These are phyloP conservation scores for Endoconidiophora polonica DNA, from an alignment of 2,329 filamentous ascomycete genomes.

Conservation along the genomic window DNA sequence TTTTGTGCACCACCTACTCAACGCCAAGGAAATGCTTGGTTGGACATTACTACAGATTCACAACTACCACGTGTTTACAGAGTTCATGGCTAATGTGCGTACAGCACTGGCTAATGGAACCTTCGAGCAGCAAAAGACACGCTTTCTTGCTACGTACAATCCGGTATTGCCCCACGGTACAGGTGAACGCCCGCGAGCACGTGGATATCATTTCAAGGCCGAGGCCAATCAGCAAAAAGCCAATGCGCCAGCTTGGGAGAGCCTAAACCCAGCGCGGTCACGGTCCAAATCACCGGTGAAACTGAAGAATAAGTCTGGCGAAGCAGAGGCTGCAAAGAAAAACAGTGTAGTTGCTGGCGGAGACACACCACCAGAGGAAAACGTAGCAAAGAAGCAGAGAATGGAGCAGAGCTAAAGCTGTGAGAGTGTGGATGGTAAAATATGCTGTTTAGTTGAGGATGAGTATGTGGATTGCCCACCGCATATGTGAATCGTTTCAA, in stretches of 20 bases:
- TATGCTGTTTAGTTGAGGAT: too few species aligned
- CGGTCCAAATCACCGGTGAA: not conserved
- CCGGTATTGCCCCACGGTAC: conserved; percentile 53
- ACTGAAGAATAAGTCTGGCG: too few species aligned
- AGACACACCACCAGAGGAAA: conserved; percentile 2
- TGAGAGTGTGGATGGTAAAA: not conserved
- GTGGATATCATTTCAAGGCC: conserved; percentile 70
- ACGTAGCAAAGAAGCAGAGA: conserved; percentile 7
- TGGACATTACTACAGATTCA: conserved; percentile 90
- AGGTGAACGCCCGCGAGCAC: conserved; percentile 59
- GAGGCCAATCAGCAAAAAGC: conserved; percentile 48
- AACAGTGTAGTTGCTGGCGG: not conserved
- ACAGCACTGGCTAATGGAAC: conserved; percentile 40
- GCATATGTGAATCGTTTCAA: too few species aligned
- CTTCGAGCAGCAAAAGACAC: conserved; percentile 38
- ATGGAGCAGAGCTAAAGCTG: not conserved
- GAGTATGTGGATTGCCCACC: too few species aligned
- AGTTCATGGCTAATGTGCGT: conserved; percentile 60
- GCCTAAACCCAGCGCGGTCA: conserved; percentile 22
- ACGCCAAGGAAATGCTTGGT: conserved; percentile 88
- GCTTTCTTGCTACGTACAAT: conserved; percentile 44
- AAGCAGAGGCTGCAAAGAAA: too few species aligned
- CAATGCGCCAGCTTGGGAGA: conserved; percentile 51
- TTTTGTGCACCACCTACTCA: conserved; percentile 72
- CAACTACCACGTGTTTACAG: conserved; percentile 57